Percentiles rank a stretch among this genome's conserved stretches.
These are phyloP conservation scores for Coprinopsis strossmayeri DNA, from an alignment of 768 basidiomycete species.

Conservation along the genomic window DNA sequence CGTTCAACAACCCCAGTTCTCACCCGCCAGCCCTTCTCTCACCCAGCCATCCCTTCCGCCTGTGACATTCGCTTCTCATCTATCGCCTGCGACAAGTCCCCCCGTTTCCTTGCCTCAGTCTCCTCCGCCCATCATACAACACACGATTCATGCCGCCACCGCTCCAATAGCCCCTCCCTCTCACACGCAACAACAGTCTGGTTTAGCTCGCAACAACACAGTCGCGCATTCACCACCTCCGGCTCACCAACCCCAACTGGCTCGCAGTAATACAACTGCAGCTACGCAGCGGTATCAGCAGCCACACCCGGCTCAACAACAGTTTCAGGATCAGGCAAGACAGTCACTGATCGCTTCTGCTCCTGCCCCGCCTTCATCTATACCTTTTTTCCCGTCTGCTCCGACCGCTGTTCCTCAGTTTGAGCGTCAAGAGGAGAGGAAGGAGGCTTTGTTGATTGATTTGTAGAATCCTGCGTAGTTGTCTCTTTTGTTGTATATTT, in stretches of 20 bases:
- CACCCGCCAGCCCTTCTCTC: no score
- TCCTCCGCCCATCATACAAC: conserved; percentile 6
- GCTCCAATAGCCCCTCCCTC: conserved; percentile 19
- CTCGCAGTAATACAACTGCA: conserved; percentile 16
- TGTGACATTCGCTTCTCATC: conserved; percentile 5
- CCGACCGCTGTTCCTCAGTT: conserved; percentile 60
- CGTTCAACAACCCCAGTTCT: no score
- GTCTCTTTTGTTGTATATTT: not conserved
- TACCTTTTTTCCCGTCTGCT: conserved; percentile 61
- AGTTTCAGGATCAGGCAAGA: conserved; percentile 11
- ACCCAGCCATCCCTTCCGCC: conserved; percentile 6
- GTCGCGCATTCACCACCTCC: conserved; percentile 24
- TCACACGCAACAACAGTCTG: conserved; percentile 19
- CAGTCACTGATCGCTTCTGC: conserved; percentile 16
- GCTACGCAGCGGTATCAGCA: conserved; percentile 16
- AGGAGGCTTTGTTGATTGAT: conserved; percentile 54
- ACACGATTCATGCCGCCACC: conserved; percentile 18
- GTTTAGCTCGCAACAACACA: conserved; percentile 26
- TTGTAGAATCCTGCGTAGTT: not conserved
- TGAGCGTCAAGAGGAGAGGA: conserved; percentile 57
- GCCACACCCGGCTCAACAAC: conserved; percentile 22
- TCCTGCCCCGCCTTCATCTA: conserved; percentile 23
- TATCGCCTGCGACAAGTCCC: conserved; percentile 3
- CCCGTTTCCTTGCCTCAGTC: conserved; percentile 3
- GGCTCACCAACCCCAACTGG: conserved; percentile 19